Base-by-base conservation (phyloP, 805 yeast species). In the Barnettozyma wickerhamii region DNA sequence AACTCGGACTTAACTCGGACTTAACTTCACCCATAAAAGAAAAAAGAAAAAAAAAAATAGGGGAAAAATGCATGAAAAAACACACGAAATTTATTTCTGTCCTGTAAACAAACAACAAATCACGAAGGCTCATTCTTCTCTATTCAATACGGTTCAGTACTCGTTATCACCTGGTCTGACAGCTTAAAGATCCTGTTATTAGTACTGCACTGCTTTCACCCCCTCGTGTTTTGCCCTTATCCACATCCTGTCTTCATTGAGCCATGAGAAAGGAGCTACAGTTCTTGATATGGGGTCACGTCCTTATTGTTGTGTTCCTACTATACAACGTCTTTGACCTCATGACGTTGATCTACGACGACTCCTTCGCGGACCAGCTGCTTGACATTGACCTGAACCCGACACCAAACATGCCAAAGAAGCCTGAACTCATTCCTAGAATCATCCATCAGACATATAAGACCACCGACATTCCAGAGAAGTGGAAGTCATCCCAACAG, bases 381-480 rank as follows among this genome's bases (percentile, higher is more conserved):
- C 57, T 75, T 13, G 78, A 78, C 37, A 65, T 68, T 12, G 95
- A 87, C 45, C 56, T 85, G 35, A 77, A 80, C 49, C 81, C 81
- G 2, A 63, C 68, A 6, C 47, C 52, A 24, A 68, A 69, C n/a
- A 56, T 63, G 6, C 56, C 65, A 17, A 64, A 62, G 15, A 65
- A 66, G 42, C 78, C 79, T 9, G 72, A 72, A 44, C 58, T 83
- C 29, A 87, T 89, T 34, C 97, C 97, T 29, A 85, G 84, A 55
- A 88, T 89, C 58, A 88, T 90, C 41, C 97, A 90, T 59, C 97
- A 90, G 62, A 90, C 96, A 12, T 90, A 90, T 63, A 89, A 85
- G 59, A 84, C 86, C 17, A 72, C 67, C 12, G 74, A 80, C 17
- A 76, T 89, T 13, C 97, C 97, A 3, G 89, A 79, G 37, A 69